A percentile compares a stretch with the other conserved stretches of the same genome.
Conservation (phyloP, 352 stramenopile genomes). For the Globisporangium recalcitrans region DNA sequence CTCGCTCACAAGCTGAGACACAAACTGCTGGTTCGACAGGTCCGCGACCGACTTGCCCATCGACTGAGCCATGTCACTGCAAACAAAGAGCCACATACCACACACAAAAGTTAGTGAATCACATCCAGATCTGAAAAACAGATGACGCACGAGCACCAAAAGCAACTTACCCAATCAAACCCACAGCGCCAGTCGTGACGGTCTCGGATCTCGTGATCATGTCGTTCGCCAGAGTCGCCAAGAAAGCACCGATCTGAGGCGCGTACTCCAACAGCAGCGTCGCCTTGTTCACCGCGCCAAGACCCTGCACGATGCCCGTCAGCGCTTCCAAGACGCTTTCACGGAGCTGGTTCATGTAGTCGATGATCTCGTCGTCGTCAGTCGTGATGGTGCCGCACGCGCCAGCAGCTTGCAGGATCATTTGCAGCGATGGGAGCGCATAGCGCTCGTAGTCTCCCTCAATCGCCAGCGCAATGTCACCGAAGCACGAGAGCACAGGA, state of each 20-base stretch:
- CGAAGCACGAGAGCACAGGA: conserved; percentile 94
- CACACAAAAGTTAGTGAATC: conserved; percentile 9
- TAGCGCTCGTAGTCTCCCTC: conserved; percentile 90
- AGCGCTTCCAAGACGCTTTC: conserved; percentile 96
- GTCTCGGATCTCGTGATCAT: conserved; percentile 75
- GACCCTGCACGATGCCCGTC: conserved; percentile 94
- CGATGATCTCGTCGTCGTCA: conserved; percentile 97
- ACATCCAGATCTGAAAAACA: not conserved
- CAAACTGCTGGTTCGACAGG: conserved; percentile 65
- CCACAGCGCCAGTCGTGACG: conserved; percentile 90
- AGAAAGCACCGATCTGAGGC: conserved; percentile 84
- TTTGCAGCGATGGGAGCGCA: conserved; percentile 70
- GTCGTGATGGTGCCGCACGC: conserved; percentile 81
- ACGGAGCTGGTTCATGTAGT: conserved; percentile 96
- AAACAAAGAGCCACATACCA: conserved; percentile 21
- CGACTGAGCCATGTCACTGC: conserved; percentile 76
- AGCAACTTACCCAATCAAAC: conserved; percentile 79
- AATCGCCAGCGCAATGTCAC: conserved; percentile 96
- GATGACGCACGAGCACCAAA: not conserved
- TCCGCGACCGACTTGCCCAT: conserved; percentile 62
- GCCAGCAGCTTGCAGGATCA: conserved; percentile 84
- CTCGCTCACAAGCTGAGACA: conserved; percentile 68
- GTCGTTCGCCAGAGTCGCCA: conserved; percentile 84
- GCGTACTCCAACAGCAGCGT: conserved; percentile 80
- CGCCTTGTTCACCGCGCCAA: conserved; percentile 88